Conservation (phyloP, 176 grass and related monocot species). For the Oryza longistaminata region DNA sequence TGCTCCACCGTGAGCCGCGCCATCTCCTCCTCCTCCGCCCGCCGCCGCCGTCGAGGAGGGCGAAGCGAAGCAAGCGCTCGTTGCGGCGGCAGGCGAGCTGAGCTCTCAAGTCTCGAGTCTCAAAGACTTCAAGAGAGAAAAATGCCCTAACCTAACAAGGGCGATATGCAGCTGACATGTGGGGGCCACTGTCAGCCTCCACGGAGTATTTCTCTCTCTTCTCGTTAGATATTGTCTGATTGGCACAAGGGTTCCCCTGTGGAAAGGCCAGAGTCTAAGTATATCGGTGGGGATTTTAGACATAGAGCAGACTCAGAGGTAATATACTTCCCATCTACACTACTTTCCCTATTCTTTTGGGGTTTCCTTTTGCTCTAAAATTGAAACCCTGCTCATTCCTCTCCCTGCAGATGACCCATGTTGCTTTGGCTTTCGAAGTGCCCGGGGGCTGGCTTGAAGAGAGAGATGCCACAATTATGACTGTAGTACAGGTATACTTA, state of each 20-base stretch:
- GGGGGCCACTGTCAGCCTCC: not conserved
- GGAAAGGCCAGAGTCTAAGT: conserved; percentile 69
- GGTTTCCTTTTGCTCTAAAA: conserved; percentile 23
- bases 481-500: conserved; percentile 69
- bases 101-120: not conserved
- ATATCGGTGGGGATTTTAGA: conserved; percentile 82
- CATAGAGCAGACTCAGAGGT: conserved; percentile 64
- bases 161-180: not conserved
- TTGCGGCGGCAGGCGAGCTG: not conserved
- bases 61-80: not conserved
- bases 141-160: not conserved
- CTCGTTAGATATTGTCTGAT: conserved; percentile 54
- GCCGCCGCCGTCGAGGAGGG: not conserved
- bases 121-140: not conserved
- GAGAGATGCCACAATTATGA: conserved; percentile 73
- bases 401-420: conserved; percentile 68
- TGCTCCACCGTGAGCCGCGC: conserved; percentile 73
- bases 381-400: conserved; percentile 21
- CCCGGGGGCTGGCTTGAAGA: conserved; percentile 86
- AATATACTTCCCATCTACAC: conserved; percentile 14
- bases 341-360: conserved; percentile 1
- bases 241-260: conserved; percentile 49
- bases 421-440: conserved; percentile 87
- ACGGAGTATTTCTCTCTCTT: not conserved
- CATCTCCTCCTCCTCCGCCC: conserved; percentile 40